Percentiles rank a stretch among this genome's conserved stretches.
Evolutionary conservation across 805 yeast genomes (phyloP).

Genomic region (Lachancea fermentati): DNA sequence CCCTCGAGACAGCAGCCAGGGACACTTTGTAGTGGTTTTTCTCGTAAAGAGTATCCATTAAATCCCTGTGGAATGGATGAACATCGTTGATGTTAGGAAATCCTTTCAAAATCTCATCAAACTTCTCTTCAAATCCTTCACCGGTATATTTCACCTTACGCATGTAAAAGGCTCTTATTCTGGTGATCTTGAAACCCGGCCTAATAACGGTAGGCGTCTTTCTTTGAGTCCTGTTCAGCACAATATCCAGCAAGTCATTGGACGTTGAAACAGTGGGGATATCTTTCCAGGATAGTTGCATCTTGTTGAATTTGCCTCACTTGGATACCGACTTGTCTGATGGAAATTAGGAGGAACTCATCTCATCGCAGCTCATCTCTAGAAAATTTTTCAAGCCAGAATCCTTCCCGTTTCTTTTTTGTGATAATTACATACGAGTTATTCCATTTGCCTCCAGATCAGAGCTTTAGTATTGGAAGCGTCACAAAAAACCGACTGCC

Average conservation of each 20-base stretch:
- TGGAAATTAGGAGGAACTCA: not conserved
- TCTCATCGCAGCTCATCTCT: not conserved
- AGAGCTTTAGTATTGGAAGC: too few relatives aligned
- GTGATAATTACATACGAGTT: too few relatives aligned
- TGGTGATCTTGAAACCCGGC: slow-evolving; percentile 91
- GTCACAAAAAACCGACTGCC: not conserved
- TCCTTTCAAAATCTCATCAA: slow-evolving; percentile 75
- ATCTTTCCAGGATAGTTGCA: slow-evolving; percentile 99
- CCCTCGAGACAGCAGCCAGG: slow-evolving; percentile 88
- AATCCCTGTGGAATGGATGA: slow-evolving; percentile 97
- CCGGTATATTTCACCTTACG: slow-evolving; percentile 95
- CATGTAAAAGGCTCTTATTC: slow-evolving; percentile 97
- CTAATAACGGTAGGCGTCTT: slow-evolving; percentile 99
- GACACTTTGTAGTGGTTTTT: slow-evolving; percentile 98
- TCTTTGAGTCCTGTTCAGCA: slow-evolving; percentile 95
- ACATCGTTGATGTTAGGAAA: slow-evolving; percentile 97
- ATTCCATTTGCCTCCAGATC: too few relatives aligned
- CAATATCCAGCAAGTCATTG: slow-evolving; percentile 92
- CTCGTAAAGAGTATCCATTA: slow-evolving; percentile 96
- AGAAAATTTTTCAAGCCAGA: not conserved
- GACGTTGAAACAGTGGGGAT: slow-evolving; percentile 91
- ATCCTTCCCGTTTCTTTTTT: not conserved
- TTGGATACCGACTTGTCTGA: not conserved
- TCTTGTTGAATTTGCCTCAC: slow-evolving; percentile 23
- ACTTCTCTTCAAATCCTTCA: slow-evolving; percentile 92